Percentiles rank a stretch among this genome's conserved stretches.
Evolutionary conservation across 2,329 filamentous ascomycete genomes (phyloP).

Genomic region (Lojkania enalia): DNA sequence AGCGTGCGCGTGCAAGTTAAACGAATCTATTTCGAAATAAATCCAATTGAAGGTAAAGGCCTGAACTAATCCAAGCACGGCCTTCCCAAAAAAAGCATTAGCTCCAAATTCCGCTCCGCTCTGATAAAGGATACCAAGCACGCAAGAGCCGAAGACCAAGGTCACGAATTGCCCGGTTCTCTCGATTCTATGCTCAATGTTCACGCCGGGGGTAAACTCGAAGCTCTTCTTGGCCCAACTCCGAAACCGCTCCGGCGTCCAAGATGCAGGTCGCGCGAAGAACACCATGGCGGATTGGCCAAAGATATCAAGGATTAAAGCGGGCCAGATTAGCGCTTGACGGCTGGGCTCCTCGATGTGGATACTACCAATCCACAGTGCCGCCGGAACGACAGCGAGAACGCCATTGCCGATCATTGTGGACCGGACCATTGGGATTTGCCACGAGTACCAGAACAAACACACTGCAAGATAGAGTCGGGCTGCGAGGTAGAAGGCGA

Average conservation of each 20-base stretch:
- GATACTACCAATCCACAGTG: slow-evolving; percentile 64
- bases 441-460: slow-evolving; percentile 50
- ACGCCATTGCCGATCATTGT: slow-evolving; percentile 57
- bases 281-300: slow-evolving; percentile 51
- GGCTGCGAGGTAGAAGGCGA: slow-evolving; percentile 63
- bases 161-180: slow-evolving; percentile 67
- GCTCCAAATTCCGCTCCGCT: slow-evolving; percentile 56
- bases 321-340: slow-evolving; percentile 60
- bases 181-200: slow-evolving; percentile 69
- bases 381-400: slow-evolving; percentile 52
- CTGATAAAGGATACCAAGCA: slow-evolving; percentile 65
- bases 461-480: slow-evolving; percentile 58
- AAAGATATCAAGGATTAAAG: slow-evolving; percentile 59
- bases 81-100: slow-evolving; percentile 65
- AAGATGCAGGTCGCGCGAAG: slow-evolving; percentile 30
- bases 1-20: slow-evolving; percentile 62
- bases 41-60: slow-evolving; percentile 65
- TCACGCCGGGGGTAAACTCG: slow-evolving; percentile 64
- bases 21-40: slow-evolving; percentile 65
- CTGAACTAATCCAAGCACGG: slow-evolving; percentile 60
- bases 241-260: slow-evolving; percentile 17
- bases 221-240: slow-evolving; percentile 46
- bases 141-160: slow-evolving; percentile 66
- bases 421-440: slow-evolving; percentile 61
- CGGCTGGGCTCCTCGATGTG: slow-evolving; percentile 59